Percentiles rank a stretch among this genome's conserved stretches.
Conservation (phyloP, 129 eudicot genomes). For the Ambrosia artemisiifolia region DNA sequence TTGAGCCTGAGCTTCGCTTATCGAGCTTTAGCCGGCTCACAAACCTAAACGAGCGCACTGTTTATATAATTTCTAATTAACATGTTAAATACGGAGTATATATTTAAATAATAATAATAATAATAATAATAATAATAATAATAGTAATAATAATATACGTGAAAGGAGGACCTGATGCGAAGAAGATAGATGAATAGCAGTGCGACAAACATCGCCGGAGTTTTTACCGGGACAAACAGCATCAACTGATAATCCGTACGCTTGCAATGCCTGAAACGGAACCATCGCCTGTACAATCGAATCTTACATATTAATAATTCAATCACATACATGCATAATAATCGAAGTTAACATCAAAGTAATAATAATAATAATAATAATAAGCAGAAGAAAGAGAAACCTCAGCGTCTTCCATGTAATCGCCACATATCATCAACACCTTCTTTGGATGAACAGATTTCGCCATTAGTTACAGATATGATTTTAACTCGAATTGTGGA, state of each 20-base stretch:
- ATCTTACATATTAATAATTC: background rate
- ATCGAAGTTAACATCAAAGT: background rate
- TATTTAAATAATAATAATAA: too few species aligned
- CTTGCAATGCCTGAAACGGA: conserved; percentile 88
- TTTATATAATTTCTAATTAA: too few species aligned
- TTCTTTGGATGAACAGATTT: conserved; percentile 38
- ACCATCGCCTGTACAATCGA: conserved; percentile 71
- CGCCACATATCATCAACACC: conserved; percentile 80
- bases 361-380: background rate
- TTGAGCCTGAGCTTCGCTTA: too few species aligned
- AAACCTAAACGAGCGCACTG: too few species aligned
- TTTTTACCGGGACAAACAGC: conserved; percentile 95
- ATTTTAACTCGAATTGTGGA: background rate
- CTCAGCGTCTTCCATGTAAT: conserved; percentile 92
- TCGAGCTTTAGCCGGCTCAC: too few species aligned
- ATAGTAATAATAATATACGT: background rate
- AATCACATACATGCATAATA: too few species aligned
- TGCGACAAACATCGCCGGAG: conserved; percentile 78
- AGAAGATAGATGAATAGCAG: conserved; percentile 60
- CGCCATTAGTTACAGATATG: conserved; percentile 32
- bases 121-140: too few species aligned
- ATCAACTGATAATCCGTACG: conserved; percentile 78
- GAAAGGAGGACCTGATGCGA: conserved; percentile 54
- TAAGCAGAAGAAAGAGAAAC: conserved; percentile 26
- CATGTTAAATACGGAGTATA: too few species aligned